Evolutionary conservation across 805 yeast genomes (phyloP).

Genomic region (Helenozyma baotianmanensis): DNA sequence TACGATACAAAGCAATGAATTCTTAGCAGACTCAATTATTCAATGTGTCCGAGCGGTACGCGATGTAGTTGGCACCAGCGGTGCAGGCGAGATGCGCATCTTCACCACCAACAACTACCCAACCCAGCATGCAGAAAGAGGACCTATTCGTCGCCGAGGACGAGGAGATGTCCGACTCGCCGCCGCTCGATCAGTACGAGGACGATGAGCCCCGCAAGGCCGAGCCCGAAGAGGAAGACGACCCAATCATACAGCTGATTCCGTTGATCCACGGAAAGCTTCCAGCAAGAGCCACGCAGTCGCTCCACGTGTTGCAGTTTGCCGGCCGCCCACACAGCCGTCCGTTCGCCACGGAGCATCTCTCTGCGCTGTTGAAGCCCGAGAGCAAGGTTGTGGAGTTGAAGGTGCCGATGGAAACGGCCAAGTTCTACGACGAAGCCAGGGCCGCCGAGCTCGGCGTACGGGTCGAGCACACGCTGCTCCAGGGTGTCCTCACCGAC

Average conservation of each 20-base stretch:
- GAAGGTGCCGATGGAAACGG: slow-evolving; percentile 68
- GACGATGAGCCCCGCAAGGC: neutral
- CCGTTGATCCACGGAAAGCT: slow-evolving; percentile 29
- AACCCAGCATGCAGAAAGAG: slow-evolving; percentile 8
- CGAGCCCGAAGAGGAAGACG: slow-evolving; percentile 19
- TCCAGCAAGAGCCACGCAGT: slow-evolving; percentile 19
- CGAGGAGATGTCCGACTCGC: slow-evolving; percentile 9
- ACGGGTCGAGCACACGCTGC: slow-evolving; percentile 52
- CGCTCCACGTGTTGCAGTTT: slow-evolving; percentile 37
- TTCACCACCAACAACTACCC: too few species aligned
- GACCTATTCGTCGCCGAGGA: slow-evolving; percentile 16
- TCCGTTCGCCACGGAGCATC: slow-evolving; percentile 29
- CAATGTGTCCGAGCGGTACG: too few species aligned
- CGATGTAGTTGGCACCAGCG: too few species aligned
- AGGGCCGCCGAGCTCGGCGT: slow-evolving; percentile 64
- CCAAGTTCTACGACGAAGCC: slow-evolving; percentile 59
- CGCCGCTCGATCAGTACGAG: slow-evolving; percentile 2
- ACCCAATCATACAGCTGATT: slow-evolving; percentile 37
- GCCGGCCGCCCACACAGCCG: slow-evolving; percentile 44
- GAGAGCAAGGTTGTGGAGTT: slow-evolving; percentile 64
- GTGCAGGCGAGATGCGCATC: too few species aligned
- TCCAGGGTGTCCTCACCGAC: slow-evolving; percentile 64
- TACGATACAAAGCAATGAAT: too few species aligned
- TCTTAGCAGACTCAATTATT: too few species aligned
- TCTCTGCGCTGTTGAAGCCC: slow-evolving; percentile 54